Conservation (phyloP, 208 protist genomes). For the Trypanosoma boissoni region DNA sequence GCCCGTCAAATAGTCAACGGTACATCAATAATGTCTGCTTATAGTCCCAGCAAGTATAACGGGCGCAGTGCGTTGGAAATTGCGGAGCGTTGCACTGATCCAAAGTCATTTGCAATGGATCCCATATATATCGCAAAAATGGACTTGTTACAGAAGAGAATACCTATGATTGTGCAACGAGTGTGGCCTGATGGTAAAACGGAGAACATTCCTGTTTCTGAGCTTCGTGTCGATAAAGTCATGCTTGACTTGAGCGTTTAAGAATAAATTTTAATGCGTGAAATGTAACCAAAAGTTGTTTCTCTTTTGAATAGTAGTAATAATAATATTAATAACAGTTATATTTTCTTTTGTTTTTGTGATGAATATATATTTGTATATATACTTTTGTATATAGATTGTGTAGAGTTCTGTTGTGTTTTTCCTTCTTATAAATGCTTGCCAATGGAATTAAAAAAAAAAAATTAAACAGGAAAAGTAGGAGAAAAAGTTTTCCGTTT, state of each 20-base stretch:
- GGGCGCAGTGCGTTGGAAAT: conserved; percentile 41
- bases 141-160: conserved; percentile 64
- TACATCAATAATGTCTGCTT: conserved; percentile 34
- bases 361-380: too few species aligned
- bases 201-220: conserved; percentile 77
- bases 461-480: background rate
- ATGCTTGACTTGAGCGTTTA: conserved; percentile 67
- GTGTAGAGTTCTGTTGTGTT: too few species aligned
- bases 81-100: conserved; percentile 70
- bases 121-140: conserved; percentile 87
- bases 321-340: background rate
- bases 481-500: background rate
- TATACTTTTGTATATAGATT: too few species aligned
- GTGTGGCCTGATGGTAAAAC: conserved; percentile 76
- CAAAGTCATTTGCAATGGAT: conserved; percentile 65
- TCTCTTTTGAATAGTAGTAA: conserved; percentile 4
- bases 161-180: conserved; percentile 81
- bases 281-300: background rate
- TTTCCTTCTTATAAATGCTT: too few species aligned
- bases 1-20: conserved; percentile 80
- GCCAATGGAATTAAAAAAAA: too few species aligned
- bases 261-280: background rate
- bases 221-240: conserved; percentile 67
- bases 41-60: conserved; percentile 2
- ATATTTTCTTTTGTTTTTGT: conserved; percentile 3